Evolutionary conservation across 495 filamentous ascomycete genomes (phyloP).

Genomic region (Aspergillus ellipticus): DNA sequence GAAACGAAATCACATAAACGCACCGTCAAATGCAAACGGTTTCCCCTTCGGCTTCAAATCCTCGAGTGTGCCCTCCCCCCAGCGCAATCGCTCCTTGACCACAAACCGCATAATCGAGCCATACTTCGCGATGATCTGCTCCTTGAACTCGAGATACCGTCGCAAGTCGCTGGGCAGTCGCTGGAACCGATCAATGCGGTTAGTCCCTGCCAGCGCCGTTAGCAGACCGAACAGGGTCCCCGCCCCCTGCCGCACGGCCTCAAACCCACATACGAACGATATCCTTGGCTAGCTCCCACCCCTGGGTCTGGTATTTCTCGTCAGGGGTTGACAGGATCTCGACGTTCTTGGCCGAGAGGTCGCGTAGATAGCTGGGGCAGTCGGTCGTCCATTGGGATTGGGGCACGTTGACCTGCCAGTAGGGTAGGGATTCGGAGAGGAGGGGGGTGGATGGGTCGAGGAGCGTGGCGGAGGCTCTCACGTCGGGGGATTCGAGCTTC

Average conservation of each 20-base stretch:
- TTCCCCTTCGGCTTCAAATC: conserved; percentile 42
- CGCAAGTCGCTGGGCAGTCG: conserved; percentile 70
- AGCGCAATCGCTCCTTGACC: conserved; percentile 58
- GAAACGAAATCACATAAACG: conserved; percentile 4
- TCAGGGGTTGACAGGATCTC: conserved; percentile 66
- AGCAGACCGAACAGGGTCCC: neutral
- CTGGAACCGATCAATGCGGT: conserved; percentile 70
- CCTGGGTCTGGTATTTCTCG: conserved; percentile 48
- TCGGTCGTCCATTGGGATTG: conserved; percentile 51
- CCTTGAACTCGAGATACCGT: conserved; percentile 64
- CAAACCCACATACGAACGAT: conserved; percentile 46
- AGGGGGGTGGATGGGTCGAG: conserved; percentile 7
- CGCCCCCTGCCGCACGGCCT: neutral
- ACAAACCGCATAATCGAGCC: conserved; percentile 75
- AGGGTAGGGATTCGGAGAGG: conserved; percentile 47
- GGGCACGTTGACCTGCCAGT: conserved; percentile 79
- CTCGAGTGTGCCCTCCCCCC: conserved; percentile 43
- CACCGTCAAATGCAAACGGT: conserved; percentile 51
- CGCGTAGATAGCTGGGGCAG: conserved; percentile 66
- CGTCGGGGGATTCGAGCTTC: conserved; percentile 20
- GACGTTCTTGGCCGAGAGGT: conserved; percentile 43
- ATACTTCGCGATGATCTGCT: conserved; percentile 57
- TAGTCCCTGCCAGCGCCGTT: conserved; percentile 37
- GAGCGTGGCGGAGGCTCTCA: conserved; percentile 6
- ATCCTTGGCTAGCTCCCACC: conserved; percentile 61